Base-by-base conservation (phyloP, 495 filamentous ascomycete genomes). In the Neurospora sp. region DNA sequence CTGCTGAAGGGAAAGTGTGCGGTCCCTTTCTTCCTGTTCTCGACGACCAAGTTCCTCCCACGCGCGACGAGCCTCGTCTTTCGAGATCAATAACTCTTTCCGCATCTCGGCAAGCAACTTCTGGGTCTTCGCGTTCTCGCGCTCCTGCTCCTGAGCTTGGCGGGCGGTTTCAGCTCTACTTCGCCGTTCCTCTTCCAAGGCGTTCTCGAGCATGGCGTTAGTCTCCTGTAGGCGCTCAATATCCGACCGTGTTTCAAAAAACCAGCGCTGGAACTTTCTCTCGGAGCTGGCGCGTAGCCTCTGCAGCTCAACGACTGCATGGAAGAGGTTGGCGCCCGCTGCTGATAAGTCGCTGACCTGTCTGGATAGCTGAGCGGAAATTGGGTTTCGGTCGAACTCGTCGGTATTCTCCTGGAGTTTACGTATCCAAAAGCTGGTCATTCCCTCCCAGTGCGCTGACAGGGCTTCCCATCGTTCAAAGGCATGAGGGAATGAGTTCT, bases 261-360 rank as follows among this genome's bases (percentile, higher is more conserved):
- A 98, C 96, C 96, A 99, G 48, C 96, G 90, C 81, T 98, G 96
- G 79, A 99, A 99, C 78, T 98, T 98, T 42, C 96, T 88, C 80
- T 98, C 96, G 2, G 94, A 97, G 27, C 93, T 96, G 22, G 96
- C 96, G 27, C 96, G 93, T 16, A 99, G 86, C n/a, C 96, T 91
- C 77, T 99, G 96, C 40, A 99, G 84, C 79, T 99, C 96, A 16
- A 99, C 95, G 2, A 99, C 94, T 7, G 96, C 96, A 79, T 98
- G 96, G 80, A 99, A 99, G 8, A 99, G 87, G 77, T 98, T 99
- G 27, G 96, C 96, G 35, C 96, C 96, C 5, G 96, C 96, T 18
- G 96, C 96, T 37, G 95, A 97, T 12, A 99, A 86, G 78, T 99
- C 96, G 0, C 92, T 96, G 68, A 99, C 94, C 78, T 99, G 96